A percentile compares a stretch with the other conserved stretches of the same genome.
Evolutionary conservation across 164 flowering plant species (phyloP).

Genomic region (Protea cynaroides): DNA sequence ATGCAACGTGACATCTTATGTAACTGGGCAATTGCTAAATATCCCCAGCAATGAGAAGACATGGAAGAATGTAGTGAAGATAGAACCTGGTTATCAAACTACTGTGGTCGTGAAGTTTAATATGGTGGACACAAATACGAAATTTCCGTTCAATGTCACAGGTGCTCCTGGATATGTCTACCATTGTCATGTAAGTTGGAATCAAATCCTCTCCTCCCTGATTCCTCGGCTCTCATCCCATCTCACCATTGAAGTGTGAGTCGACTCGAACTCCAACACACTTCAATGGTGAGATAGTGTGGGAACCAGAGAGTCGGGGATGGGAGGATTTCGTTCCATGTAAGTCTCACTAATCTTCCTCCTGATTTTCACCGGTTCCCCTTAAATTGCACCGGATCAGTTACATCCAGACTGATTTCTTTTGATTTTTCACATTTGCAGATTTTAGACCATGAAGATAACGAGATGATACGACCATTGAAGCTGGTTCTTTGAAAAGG

Average conservation of each 20-base stretch:
- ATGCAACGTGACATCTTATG: constrained; percentile 38
- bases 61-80: constrained; percentile 75
- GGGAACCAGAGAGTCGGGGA: too few relatives aligned
- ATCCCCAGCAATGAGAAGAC: constrained; percentile 46
- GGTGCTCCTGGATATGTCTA: constrained; percentile 60
- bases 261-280: too few relatives aligned
- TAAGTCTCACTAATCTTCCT: constrained; percentile 18
- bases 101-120: constrained; percentile 41
- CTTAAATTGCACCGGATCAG: too few relatives aligned
- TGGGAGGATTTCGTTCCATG: too few relatives aligned
- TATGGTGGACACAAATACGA: constrained; percentile 37
- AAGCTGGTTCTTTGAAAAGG: not conserved
- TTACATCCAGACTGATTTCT: not conserved
- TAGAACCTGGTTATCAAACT: constrained; percentile 48
- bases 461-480: too few relatives aligned
- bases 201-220: too few relatives aligned
- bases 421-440: not conserved
- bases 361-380: too few relatives aligned
- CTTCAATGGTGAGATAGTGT: too few relatives aligned
- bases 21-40: constrained; percentile 30
- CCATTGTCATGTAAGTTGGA: constrained; percentile 38
- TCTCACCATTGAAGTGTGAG: too few relatives aligned
- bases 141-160: constrained; percentile 54
- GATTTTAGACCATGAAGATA: not conserved
- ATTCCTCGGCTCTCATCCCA: too few relatives aligned